A percentile compares a stretch with the other conserved stretches of the same genome.
These are phyloP conservation scores for Leccinum ochraceum DNA, from an alignment of 768 basidiomycete genomes.

Conservation along the genomic window DNA sequence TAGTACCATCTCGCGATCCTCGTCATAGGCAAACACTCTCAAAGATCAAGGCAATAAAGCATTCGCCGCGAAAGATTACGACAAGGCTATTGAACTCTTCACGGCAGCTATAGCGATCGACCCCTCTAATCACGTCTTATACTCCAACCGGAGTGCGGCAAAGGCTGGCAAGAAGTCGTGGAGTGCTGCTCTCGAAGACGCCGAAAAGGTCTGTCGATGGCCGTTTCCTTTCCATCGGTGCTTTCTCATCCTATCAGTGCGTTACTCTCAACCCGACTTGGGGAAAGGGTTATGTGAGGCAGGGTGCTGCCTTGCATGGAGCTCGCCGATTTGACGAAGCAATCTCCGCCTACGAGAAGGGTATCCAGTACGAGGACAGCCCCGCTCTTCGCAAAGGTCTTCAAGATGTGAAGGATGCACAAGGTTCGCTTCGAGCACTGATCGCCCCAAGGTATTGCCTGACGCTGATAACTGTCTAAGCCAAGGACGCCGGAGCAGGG, in stretches of 20 bases:
- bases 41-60: slow-evolving; percentile 97
- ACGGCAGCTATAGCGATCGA: slow-evolving; percentile 83
- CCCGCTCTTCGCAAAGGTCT: slow-evolving; percentile 84
- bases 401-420: slow-evolving; percentile 84
- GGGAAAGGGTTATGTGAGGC: slow-evolving; percentile 89
- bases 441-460: not conserved
- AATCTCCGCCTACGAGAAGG: slow-evolving; percentile 78
- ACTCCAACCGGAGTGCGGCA: slow-evolving; percentile 91
- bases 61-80: slow-evolving; percentile 90
- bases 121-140: slow-evolving; percentile 83
- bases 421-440: slow-evolving; percentile 48
- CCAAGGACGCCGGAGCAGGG: slow-evolving; percentile 38
- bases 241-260: slow-evolving; percentile 49
- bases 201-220: slow-evolving; percentile 66
- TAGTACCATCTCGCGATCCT: slow-evolving; percentile 22
- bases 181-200: slow-evolving; percentile 77
- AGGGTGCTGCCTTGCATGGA: slow-evolving; percentile 93
- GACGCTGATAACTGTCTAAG: slow-evolving; percentile 22
- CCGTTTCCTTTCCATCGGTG: slow-evolving; percentile 1
- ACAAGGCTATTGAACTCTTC: slow-evolving; percentile 83
- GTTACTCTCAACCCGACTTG: slow-evolving; percentile 77
- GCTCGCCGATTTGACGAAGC: slow-evolving; percentile 77
- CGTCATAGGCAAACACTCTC: slow-evolving; percentile 48
- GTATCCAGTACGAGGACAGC: slow-evolving; percentile 80
- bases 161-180: slow-evolving; percentile 84